Evolutionary conservation across 768 basidiomycete genomes (phyloP).

Genomic region (Boletus pseudopeckii): DNA sequence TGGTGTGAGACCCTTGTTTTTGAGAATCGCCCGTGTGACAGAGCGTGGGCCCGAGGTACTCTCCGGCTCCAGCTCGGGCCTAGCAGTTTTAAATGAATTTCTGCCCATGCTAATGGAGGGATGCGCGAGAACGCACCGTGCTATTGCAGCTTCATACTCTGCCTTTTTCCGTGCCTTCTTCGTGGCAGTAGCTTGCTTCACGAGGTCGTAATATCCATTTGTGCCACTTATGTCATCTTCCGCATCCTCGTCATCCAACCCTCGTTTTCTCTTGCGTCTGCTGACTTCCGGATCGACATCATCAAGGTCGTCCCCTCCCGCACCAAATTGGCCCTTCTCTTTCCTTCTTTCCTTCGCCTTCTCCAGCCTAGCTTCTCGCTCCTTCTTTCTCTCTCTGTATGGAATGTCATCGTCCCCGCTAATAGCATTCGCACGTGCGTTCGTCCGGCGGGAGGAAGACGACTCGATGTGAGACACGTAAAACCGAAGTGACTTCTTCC

Average conservation of each 20-base stretch:
- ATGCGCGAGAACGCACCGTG: conserved; percentile 44
- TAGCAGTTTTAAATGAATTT: conserved; percentile 11
- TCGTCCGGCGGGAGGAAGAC: conserved; percentile 68
- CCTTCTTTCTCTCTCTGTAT: conserved; percentile 71
- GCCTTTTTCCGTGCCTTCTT: conserved; percentile 78
- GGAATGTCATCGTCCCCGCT: conserved; percentile 97
- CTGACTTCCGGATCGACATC: conserved; percentile 45
- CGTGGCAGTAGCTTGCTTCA: conserved; percentile 68
- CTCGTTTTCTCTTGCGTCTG: conserved; percentile 37
- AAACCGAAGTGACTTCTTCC: conserved; percentile 84
- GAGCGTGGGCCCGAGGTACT: conserved; percentile 73
- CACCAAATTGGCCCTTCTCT: conserved; percentile 34
- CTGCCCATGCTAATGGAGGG: conserved; percentile 6
- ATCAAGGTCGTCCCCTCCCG: conserved; percentile 68
- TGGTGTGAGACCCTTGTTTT: conserved; percentile 93
- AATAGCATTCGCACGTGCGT: conserved; percentile 63
- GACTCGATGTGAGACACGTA: conserved; percentile 90
- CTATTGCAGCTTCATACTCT: conserved; percentile 68
- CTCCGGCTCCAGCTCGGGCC: conserved; percentile 35
- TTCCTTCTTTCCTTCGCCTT: conserved; percentile 41
- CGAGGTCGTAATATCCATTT: conserved; percentile 88
- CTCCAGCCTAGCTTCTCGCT: conserved; percentile 52
- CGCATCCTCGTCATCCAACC: conserved; percentile 37
- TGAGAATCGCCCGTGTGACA: conserved; percentile 85
- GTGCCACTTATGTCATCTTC: conserved; percentile 46